Evolutionary conservation across 139 green algal species (phyloP).

Genomic region (Axilococcus clingmanii): DNA sequence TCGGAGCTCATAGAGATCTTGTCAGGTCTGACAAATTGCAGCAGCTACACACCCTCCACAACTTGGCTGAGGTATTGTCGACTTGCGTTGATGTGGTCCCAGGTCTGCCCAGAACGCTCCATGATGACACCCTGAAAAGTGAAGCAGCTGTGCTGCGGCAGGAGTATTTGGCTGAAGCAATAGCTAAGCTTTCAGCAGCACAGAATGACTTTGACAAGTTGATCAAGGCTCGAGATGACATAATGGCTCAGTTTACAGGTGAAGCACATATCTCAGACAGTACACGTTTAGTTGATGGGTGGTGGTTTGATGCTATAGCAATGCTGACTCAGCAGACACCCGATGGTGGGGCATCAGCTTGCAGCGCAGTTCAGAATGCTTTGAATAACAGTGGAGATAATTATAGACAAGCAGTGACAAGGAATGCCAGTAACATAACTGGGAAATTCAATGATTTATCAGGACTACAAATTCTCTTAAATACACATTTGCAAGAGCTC

Average conservation of each 20-base stretch:
- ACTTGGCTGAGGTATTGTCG: conserved; percentile 53
- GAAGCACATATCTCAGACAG: neutral
- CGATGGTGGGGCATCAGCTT: too few relatives aligned
- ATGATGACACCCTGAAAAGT: conserved; percentile 33
- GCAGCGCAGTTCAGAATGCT: too few relatives aligned
- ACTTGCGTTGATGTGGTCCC: neutral
- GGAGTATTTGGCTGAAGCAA: conserved; percentile 46
- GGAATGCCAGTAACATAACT: conserved; percentile 44
- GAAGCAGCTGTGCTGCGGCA: conserved; percentile 25
- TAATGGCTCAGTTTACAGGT: neutral
- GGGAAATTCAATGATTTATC: conserved; percentile 38
- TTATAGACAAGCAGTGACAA: conserved; percentile 7
- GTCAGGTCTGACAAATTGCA: conserved; percentile 71
- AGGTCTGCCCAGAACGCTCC: conserved; percentile 48
- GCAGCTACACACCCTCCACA: conserved; percentile 76
- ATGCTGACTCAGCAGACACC: conserved; percentile 6
- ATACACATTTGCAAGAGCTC: conserved; percentile 23
- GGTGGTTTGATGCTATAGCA: conserved; percentile 11
- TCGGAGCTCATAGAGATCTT: conserved; percentile 17
- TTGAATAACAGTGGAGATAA: too few relatives aligned
- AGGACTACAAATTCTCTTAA: conserved; percentile 47
- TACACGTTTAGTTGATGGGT: neutral
- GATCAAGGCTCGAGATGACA: neutral
- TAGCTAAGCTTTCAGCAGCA: conserved; percentile 21
- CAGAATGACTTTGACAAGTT: conserved; percentile 26